Evolutionary conservation across 2,329 filamentous ascomycete genomes (phyloP), one percentile per base, ranked within the genome.

Genomic region (Colletotrichum destructivum): DNA sequence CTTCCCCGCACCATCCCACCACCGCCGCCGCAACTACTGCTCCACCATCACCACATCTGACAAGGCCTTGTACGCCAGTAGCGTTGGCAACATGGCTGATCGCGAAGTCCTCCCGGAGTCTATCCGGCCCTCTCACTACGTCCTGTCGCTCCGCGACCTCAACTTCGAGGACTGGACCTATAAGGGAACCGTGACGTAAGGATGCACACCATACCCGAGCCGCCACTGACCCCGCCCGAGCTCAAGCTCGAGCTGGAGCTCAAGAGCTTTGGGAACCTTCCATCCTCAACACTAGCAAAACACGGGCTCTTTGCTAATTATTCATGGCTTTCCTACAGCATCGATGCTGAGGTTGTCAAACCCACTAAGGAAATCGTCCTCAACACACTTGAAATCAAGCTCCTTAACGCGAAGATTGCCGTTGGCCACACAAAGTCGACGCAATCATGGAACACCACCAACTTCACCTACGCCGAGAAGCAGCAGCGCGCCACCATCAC

Each of bases 121-220:
- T 75, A 90, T 96, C 80, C 96, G 94, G 84, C 95, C 96, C 2
- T 85, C 87, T 74, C 94, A 98, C 85, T 99, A 99, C 84, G 87
- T 90, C 78, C 87, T 99, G 75, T 94, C 92, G 67, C 89, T 99
- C 76, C 90, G 88, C 79, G 92, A 96, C 77, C 85, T 99, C 74
- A 92, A 98, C 71, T 98, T 96, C 76, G 83, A 84, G 71, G 82
- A 83, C 65, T 91, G 90, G 91, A 90, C 89, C 72, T 99, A 96
- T 85, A 90, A 96, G 84, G 96, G 96, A 75, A 91, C 88, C 23
- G 94, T 98, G 73, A 83, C 81, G 87, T 89, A 82, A 73, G 86
- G 31, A 69, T 21, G 44, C 46, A 35, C 26, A 40, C 38, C 79
- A 40, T 61, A 60, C 66, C 52, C 35, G 26, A 35, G 18, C 9